These are phyloP conservation scores for Platanus orientalis DNA, from an alignment of 164 flowering plant genomes.

Conservation along the genomic window DNA sequence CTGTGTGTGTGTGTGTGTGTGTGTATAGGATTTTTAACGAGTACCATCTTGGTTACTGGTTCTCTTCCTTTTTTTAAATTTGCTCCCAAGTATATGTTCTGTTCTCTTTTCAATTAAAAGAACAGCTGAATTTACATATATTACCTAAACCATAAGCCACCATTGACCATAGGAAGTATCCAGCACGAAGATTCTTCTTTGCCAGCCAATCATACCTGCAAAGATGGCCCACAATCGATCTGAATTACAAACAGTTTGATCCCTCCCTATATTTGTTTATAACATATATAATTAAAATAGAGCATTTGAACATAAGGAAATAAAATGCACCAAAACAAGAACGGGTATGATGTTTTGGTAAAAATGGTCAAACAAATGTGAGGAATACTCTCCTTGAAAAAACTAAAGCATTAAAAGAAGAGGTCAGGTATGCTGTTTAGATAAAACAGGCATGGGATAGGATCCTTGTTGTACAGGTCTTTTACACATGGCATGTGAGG, in stretches of 20 bases:
- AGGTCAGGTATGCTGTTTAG: background rate
- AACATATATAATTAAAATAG: too few relatives aligned
- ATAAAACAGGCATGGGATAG: too few relatives aligned
- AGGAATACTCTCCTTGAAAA: background rate
- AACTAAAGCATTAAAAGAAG: background rate
- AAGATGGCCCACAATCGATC: background rate
- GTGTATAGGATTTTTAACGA: too few relatives aligned
- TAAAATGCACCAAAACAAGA: background rate
- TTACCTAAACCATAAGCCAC: slow-evolving; percentile 90
- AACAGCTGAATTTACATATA: too few relatives aligned
- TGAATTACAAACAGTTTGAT: background rate
- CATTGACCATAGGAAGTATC: slow-evolving; percentile 94
- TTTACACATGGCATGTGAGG: background rate
- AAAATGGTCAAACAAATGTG: too few relatives aligned
- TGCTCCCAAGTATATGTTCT: too few relatives aligned
- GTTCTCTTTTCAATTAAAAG: too few relatives aligned
- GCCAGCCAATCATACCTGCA: slow-evolving; percentile 94
- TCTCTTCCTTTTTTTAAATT: too few relatives aligned
- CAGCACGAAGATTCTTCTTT: slow-evolving; percentile 65
- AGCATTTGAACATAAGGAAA: background rate
- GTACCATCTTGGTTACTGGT: too few relatives aligned
- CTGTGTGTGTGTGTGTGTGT: too few relatives aligned
- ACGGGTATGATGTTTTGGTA: background rate
- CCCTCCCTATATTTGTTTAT: too few relatives aligned
- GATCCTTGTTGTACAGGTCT: too few relatives aligned